phyloP scores from a whole-genome alignment of 2,329 filamentous ascomycete genomes.

The Pseudogymnoascus sp. region DNA sequence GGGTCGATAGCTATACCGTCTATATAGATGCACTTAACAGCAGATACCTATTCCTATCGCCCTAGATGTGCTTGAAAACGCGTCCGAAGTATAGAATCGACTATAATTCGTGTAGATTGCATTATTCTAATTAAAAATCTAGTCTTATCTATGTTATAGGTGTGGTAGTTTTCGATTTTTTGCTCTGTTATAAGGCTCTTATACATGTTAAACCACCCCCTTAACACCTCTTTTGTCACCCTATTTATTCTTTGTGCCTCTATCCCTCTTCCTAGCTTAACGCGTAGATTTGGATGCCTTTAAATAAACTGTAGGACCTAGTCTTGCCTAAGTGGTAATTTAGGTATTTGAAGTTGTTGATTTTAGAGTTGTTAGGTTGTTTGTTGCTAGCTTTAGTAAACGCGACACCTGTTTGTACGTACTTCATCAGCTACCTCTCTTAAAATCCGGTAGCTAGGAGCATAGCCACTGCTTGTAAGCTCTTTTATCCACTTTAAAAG shows the following conservation, averaged over 20 bases:
- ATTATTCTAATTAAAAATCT: slow-evolving; percentile 4
- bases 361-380: neutral
- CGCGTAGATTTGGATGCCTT: neutral
- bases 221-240: too few relatives aligned
- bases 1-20: neutral
- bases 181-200: too few relatives aligned
- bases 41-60: neutral
- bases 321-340: neutral
- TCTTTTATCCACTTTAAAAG: neutral
- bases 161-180: too few relatives aligned
- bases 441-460: neutral
- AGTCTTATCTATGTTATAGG: neutral
- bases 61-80: slow-evolving; percentile 1
- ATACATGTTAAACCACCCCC: too few relatives aligned
- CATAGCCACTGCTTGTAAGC: too few relatives aligned
- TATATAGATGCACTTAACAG: neutral
- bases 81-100: neutral
- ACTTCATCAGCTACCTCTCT: neutral
- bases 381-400: too few relatives aligned
- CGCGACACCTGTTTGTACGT: neutral
- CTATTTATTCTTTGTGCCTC: neutral
- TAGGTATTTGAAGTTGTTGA: neutral
- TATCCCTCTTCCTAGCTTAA: neutral
- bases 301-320: neutral
- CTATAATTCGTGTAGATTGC: neutral